Base-by-base conservation (phyloP, 2,329 filamentous ascomycete species). In the Penicillium decumbens region DNA sequence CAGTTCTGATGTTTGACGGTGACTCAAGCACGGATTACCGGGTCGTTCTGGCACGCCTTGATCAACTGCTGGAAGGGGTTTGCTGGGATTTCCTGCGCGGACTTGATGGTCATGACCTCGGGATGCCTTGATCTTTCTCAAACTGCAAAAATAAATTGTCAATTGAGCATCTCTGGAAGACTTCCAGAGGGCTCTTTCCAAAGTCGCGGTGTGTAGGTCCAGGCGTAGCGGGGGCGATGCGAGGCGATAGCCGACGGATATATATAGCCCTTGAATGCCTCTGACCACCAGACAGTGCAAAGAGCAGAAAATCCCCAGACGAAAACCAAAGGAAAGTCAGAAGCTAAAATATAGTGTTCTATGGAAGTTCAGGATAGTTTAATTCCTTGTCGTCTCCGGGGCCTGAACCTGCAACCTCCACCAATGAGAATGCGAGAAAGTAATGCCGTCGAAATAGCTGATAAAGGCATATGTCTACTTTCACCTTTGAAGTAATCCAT, bases 21-120 rank as follows among this genome's bases (percentile, higher is more conserved):
- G 30, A 28, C 18, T 29, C 6, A 69, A 78, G 63, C 29, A 12
- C 2, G 25, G 18, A 15, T 40, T 76, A 92, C 88, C 46, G 83
- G 74, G 57, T 88, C 75, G 65, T 86, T 74, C 41, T 83, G 71
- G 64, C 85, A 89, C 8, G 80, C 79, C 37, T 78, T 69, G 50
- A 95, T 87, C 51, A 95, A 72, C 15, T 84, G 82, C 57, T 88
- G 78, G 65, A 91, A 93, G 0, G 88, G 89, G 58, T 93, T 95
- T 23, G 25, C 10, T 13, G 23, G 29, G 35, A 37, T 27, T 10
- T 52, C 39, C 23, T 43, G 39, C 1, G 23, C 9, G 1, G 32
- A 32, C 28, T 52, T 28, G 12, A 46, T 37, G 6, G 47, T 15
- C 54, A 60, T 57, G 15, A 15, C 10, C 41, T 23, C 20, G 20